Evolutionary conservation across 1,139 yeast genomes (phyloP).

Genomic region (Taiozyma sp.): DNA sequence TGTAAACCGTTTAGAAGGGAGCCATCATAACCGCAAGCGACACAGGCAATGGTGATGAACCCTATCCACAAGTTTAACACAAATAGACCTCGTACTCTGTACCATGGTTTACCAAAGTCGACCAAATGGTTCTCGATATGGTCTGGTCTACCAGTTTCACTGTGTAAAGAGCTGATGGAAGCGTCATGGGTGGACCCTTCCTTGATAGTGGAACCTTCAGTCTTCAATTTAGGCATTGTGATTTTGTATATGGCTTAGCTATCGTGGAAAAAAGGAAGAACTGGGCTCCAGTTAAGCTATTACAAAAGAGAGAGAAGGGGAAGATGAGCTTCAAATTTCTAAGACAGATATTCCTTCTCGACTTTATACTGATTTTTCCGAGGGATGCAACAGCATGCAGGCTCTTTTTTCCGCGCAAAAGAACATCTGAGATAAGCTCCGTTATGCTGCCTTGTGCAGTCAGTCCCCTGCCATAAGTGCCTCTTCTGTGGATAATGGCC

Average conservation of each 20-base stretch:
- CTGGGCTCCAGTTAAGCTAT: neutral
- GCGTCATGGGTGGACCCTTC: neutral
- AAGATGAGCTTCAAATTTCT: neutral
- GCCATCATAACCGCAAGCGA: slow-evolving; percentile 45
- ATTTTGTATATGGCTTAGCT: neutral
- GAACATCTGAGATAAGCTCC: too few relatives aligned
- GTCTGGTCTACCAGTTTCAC: neutral
- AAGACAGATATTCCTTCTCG: neutral
- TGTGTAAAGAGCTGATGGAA: neutral
- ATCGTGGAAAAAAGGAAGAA: neutral
- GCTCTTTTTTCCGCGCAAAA: too few relatives aligned
- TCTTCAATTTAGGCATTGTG: neutral
- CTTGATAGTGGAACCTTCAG: neutral
- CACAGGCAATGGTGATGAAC: slow-evolving; percentile 36
- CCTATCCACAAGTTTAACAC: slow-evolving; percentile 25
- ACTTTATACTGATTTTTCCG: neutral
- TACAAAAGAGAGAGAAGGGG: neutral
- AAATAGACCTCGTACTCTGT: slow-evolving; percentile 1
- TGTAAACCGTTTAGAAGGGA: slow-evolving; percentile 46
- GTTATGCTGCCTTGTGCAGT: too few relatives aligned
- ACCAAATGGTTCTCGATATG: slow-evolving; percentile 2
- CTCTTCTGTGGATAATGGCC: too few relatives aligned
- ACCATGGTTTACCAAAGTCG: slow-evolving; percentile 7
- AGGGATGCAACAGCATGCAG: too few relatives aligned
- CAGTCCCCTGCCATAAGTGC: too few relatives aligned